Conservation (phyloP, 2,329 filamentous ascomycete genomes). For the Colletotrichum orchidophilum region DNA sequence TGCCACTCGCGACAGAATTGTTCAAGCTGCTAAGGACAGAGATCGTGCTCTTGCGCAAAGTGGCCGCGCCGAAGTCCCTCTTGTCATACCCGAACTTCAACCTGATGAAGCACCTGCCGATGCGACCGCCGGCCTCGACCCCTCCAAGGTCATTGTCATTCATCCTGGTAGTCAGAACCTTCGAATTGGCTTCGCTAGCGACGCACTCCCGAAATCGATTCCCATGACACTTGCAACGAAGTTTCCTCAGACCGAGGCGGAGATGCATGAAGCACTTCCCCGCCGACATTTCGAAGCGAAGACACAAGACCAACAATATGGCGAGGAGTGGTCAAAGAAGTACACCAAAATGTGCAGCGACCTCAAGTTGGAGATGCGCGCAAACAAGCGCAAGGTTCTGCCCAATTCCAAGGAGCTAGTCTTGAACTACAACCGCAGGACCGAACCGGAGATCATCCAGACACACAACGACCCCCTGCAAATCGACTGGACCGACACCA, state of each 20-base stretch:
- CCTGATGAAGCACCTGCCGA: conserved; percentile 66
- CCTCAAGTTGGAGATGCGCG: conserved; percentile 88
- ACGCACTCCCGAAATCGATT: conserved; percentile 92
- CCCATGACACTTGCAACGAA: conserved; percentile 91
- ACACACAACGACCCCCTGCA: conserved; percentile 95
- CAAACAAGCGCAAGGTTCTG: conserved; percentile 92
- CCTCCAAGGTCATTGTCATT: conserved; percentile 93
- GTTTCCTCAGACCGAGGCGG: conserved; percentile 81
- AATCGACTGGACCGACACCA: conserved; percentile 93
- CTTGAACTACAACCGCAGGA: conserved; percentile 90
- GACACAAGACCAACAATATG: conserved; percentile 81
- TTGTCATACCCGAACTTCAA: conserved; percentile 68
- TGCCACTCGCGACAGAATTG: conserved; percentile 82
- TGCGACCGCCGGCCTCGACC: conserved; percentile 69
- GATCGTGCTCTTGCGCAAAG: conserved; percentile 85
- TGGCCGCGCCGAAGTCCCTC: conserved; percentile 71
- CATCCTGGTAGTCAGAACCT: conserved; percentile 96
- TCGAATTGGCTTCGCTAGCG: conserved; percentile 93
- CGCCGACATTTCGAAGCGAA: conserved; percentile 71
- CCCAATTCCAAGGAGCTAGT: conserved; percentile 98
- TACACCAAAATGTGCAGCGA: conserved; percentile 87
- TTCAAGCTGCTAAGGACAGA: conserved; percentile 86
- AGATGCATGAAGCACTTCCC: conserved; percentile 83
- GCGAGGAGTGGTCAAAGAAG: conserved; percentile 79
- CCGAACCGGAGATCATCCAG: conserved; percentile 84